Evolutionary conservation across 208 protist species (phyloP).

Genomic region (Strigomonas culicis): DNA sequence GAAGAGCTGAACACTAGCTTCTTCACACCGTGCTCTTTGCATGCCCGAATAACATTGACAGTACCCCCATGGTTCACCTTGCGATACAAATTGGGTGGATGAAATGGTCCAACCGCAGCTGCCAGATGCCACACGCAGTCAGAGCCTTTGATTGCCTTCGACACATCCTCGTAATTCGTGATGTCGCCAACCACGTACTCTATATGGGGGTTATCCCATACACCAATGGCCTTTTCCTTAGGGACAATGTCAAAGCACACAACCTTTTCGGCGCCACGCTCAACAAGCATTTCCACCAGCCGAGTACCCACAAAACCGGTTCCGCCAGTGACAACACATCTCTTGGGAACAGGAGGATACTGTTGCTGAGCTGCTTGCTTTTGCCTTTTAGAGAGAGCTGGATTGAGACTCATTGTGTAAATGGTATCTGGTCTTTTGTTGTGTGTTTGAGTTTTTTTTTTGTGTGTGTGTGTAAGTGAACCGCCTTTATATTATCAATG

Average conservation of each 20-base stretch:
- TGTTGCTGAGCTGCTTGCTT: slow-evolving; percentile 33
- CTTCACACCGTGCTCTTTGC: slow-evolving; percentile 82
- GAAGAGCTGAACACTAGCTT: slow-evolving; percentile 94
- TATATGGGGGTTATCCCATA: slow-evolving; percentile 83
- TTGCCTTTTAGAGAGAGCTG: slow-evolving; percentile 64
- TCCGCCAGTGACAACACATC: slow-evolving; percentile 91
- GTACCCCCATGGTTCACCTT: slow-evolving; percentile 93
- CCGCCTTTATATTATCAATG: not conserved
- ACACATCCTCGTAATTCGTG: slow-evolving; percentile 69
- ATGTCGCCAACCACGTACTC: slow-evolving; percentile 93
- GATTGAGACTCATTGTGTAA: slow-evolving; percentile 32
- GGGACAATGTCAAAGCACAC: slow-evolving; percentile 92
- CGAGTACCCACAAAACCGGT: slow-evolving; percentile 95
- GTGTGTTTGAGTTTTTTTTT: not conserved
- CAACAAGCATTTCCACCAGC: slow-evolving; percentile 95
- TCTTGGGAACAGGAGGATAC: slow-evolving; percentile 78
- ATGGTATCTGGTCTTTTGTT: too few species aligned
- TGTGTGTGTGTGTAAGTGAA: too few species aligned
- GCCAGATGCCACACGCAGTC: slow-evolving; percentile 95
- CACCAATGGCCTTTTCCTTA: slow-evolving; percentile 53
- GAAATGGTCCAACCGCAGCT: slow-evolving; percentile 93
- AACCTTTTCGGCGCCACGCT: slow-evolving; percentile 89
- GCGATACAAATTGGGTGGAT: slow-evolving; percentile 82
- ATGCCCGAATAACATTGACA: slow-evolving; percentile 92
- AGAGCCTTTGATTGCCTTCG: slow-evolving; percentile 68